Conservation (phyloP, 1,284 basidiomycete species). For the Melanopsichium pennsylvanicum region DNA sequence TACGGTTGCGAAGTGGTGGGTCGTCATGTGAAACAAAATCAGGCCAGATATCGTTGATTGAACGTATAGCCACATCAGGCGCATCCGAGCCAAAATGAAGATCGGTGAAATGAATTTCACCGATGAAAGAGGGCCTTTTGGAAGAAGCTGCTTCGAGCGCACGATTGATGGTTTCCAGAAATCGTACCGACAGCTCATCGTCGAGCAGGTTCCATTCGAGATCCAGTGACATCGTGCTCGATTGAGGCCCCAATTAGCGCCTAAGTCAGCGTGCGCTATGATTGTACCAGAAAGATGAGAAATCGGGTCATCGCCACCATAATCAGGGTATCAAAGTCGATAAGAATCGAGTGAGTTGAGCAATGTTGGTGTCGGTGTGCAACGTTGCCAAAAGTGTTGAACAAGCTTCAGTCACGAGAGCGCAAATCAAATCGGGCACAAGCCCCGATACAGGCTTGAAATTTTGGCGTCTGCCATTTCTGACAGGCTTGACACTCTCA, state of each 20-base stretch:
- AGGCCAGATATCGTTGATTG: slow-evolving; percentile 89
- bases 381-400: background rate
- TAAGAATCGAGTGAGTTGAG: background rate
- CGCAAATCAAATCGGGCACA: slow-evolving; percentile 5
- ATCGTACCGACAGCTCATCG: slow-evolving; percentile 74
- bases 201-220: slow-evolving; percentile 72
- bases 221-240: slow-evolving; percentile 68
- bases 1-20: slow-evolving; percentile 23
- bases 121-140: slow-evolving; percentile 86
- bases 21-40: slow-evolving; percentile 72
- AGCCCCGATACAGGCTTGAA: background rate
- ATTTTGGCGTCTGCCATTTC: no score
- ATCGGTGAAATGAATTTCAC: slow-evolving; percentile 82
- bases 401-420: no score
- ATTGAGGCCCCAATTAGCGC: no score
- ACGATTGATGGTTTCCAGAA: slow-evolving; percentile 81
- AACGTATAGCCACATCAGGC: slow-evolving; percentile 87
- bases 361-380: slow-evolving; percentile 1
- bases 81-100: slow-evolving; percentile 84
- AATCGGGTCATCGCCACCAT: no score
- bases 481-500: no score
- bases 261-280: no score
- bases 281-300: no score
- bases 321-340: no score
- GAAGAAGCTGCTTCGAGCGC: slow-evolving; percentile 73